phyloP scores from a whole-genome alignment of 176 grass and related monocot genomes.

The Ensete ventricosum region DNA sequence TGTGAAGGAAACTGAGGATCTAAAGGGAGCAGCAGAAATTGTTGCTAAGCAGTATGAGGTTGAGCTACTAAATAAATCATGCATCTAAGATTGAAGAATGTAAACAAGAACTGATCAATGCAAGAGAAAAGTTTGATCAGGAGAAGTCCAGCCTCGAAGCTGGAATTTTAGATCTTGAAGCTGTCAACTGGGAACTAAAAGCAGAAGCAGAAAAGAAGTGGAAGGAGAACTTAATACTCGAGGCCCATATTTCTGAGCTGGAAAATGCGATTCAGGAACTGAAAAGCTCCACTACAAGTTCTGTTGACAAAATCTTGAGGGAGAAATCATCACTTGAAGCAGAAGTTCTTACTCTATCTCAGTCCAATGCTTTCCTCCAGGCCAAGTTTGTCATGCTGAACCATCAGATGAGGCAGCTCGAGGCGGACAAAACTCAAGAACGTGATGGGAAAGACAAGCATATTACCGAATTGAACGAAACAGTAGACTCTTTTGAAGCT shows the following conservation, averaged over 20 bases:
- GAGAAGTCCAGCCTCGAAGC: constrained; percentile 53
- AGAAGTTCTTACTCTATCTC: constrained; percentile 39
- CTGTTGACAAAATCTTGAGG: constrained; percentile 42
- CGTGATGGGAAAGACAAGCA: constrained; percentile 33
- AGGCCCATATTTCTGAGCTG: constrained; percentile 31
- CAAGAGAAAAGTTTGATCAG: constrained; percentile 35
- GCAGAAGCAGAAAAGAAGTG: constrained; percentile 28
- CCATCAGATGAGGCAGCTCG: constrained; percentile 31
- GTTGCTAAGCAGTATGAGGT: constrained; percentile 37
- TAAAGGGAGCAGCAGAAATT: constrained; percentile 41
- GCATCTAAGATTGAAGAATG: constrained; percentile 42
- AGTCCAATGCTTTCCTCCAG: constrained; percentile 36
- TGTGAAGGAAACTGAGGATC: constrained; percentile 40
- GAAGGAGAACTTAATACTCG: constrained; percentile 42
- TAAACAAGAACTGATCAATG: constrained; percentile 36
- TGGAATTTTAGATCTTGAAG: constrained; percentile 35
- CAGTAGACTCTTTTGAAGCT: constrained; percentile 22
- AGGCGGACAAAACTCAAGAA: constrained; percentile 22
- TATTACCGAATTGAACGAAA: constrained; percentile 36
- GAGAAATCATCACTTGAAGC: constrained; percentile 49
- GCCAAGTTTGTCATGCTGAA: constrained; percentile 29
- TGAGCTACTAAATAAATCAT: constrained; percentile 24
- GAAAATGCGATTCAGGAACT: constrained; percentile 40
- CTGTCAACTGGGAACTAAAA: constrained; percentile 37
- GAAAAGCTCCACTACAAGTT: constrained; percentile 29